Conservation (phyloP, 805 yeast genomes). For the Yarrowia sp. region DNA sequence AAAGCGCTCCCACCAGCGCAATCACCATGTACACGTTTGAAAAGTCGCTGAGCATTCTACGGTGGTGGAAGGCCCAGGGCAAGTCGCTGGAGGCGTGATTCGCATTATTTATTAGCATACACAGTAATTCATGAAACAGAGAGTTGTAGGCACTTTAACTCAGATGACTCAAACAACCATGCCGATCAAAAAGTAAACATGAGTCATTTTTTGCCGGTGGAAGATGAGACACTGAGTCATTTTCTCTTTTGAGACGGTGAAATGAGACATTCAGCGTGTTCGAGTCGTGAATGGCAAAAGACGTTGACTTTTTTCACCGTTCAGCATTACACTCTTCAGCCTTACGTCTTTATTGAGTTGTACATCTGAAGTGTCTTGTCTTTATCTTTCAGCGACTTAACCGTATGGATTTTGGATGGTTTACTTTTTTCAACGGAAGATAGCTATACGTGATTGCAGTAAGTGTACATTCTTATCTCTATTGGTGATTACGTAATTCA, state of each 20-base stretch:
- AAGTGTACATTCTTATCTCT: too few species aligned
- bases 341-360: too few species aligned
- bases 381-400: too few species aligned
- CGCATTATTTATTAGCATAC: conserved; percentile 36
- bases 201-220: not conserved
- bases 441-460: too few species aligned
- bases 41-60: conserved; percentile 45
- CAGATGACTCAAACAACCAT: conserved; percentile 10
- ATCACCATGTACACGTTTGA: conserved; percentile 73
- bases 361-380: too few species aligned
- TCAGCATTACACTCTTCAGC: too few species aligned
- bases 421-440: too few species aligned
- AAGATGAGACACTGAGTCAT: conserved; percentile 3
- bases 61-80: conserved; percentile 38
- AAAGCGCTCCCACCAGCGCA: conserved; percentile 76
- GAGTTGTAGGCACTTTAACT: not conserved
- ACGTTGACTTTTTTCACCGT: too few species aligned
- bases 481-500: too few species aligned
- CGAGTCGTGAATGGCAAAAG: not conserved
- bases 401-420: too few species aligned
- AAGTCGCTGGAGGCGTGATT: conserved; percentile 18
- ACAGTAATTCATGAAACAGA: not conserved
- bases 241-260: not conserved
- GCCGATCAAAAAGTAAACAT: conserved; percentile 13
- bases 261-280: not conserved